A percentile compares a stretch with the other conserved stretches of the same genome.
Evolutionary conservation across 139 green algal species (phyloP).

Genomic region (Coelastrella sp.): DNA sequence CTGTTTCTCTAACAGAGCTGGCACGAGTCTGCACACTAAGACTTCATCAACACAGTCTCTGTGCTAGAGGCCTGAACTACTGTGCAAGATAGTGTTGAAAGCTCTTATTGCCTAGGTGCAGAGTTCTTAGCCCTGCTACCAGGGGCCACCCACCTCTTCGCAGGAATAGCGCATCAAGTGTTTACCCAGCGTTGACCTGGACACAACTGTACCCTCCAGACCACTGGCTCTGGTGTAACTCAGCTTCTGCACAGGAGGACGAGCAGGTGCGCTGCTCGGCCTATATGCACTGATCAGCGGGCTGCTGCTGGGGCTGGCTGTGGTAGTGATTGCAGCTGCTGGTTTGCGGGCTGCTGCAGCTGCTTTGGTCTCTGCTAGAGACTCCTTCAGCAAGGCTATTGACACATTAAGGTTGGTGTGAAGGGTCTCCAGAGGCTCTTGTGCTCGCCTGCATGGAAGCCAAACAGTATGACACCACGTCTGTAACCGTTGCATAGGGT

Average conservation of each 20-base stretch:
- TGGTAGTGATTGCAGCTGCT: conserved; percentile 16
- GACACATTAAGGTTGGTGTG: conserved; percentile 20
- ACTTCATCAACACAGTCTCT: too few relatives aligned
- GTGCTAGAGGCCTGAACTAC: too few relatives aligned
- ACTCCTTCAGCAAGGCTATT: conserved; percentile 27
- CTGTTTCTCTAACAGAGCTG: too few relatives aligned
- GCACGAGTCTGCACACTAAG: too few relatives aligned
- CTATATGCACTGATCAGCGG: neutral
- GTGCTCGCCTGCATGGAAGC: conserved; percentile 20
- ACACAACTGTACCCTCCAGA: neutral
- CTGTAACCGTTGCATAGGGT: too few relatives aligned
- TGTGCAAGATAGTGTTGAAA: too few relatives aligned
- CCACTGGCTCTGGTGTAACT: conserved; percentile 20
- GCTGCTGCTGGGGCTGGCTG: neutral
- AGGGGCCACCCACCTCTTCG: conserved; percentile 47
- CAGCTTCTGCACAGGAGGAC: neutral
- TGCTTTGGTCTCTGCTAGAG: conserved; percentile 19
- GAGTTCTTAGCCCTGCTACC: too few relatives aligned
- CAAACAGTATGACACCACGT: too few relatives aligned
- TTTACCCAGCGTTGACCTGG: conserved; percentile 22
- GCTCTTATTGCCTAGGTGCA: too few relatives aligned
- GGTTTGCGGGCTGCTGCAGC: conserved; percentile 32
- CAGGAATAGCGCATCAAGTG: conserved; percentile 41
- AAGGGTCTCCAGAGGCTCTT: neutral
- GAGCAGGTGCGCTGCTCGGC: conserved; percentile 7